Evolutionary conservation across 441 rosid genomes (phyloP).

Genomic region (Pelargonium fulgidum): DNA sequence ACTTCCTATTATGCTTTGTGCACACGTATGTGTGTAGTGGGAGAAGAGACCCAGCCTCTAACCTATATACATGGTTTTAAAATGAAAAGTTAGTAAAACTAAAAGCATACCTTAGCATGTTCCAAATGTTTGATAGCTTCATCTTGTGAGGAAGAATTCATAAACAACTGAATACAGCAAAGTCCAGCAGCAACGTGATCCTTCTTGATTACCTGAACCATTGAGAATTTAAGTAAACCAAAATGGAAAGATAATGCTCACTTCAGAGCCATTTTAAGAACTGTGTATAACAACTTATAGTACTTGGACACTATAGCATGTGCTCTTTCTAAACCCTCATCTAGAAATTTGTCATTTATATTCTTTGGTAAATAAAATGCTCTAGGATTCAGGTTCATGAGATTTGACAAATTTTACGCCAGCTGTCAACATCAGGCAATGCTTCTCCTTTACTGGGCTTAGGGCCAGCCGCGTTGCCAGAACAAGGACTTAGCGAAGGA

Average conservation of each 20-base stretch:
- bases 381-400: too few relatives aligned
- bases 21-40: too few relatives aligned
- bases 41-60: too few relatives aligned
- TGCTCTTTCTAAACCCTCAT: neutral
- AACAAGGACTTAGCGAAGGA: too few relatives aligned
- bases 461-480: too few relatives aligned
- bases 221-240: slow-evolving; percentile 15
- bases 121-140: slow-evolving; percentile 89
- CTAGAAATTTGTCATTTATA: neutral
- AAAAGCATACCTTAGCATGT: slow-evolving; percentile 60
- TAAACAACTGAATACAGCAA: slow-evolving; percentile 88
- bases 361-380: neutral
- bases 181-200: slow-evolving; percentile 95
- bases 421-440: too few relatives aligned
- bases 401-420: too few relatives aligned
- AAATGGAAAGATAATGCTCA: neutral
- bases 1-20: too few relatives aligned
- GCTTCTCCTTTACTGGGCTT: too few relatives aligned
- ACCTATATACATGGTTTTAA: too few relatives aligned
- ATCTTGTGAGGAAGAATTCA: slow-evolving; percentile 85
- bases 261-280: neutral
- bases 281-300: neutral
- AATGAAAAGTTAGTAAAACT: too few relatives aligned
- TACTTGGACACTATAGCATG: neutral
- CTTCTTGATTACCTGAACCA: slow-evolving; percentile 79